These are phyloP conservation scores for Phaeosphaeria sp. DNA, from an alignment of 2,329 filamentous ascomycete species.

Conservation along the genomic window DNA sequence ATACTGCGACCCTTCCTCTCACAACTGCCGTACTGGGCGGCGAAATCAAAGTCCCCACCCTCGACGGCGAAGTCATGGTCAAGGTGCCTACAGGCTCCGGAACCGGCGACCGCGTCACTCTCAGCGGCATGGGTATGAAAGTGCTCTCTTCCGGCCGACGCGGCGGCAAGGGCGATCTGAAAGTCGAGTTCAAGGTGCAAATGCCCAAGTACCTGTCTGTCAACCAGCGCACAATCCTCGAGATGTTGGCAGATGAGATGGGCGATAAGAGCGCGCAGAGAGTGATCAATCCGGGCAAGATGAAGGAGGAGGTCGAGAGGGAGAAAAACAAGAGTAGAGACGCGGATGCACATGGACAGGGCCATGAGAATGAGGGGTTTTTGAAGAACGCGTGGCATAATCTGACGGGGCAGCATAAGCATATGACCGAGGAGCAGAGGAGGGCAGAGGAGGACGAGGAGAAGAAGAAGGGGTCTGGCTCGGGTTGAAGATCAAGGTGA, in stretches of 20 bases:
- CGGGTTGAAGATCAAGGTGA: conserved; percentile 22
- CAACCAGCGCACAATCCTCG: conserved; percentile 90
- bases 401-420: conserved; percentile 73
- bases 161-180: conserved; percentile 77
- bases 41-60: conserved; percentile 85
- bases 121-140: conserved; percentile 93
- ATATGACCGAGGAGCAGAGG: conserved; percentile 25
- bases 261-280: conserved; percentile 89
- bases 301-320: conserved; percentile 38
- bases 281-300: conserved; percentile 79
- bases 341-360: conserved; percentile 41
- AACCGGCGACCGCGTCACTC: conserved; percentile 88
- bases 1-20: conserved; percentile 88
- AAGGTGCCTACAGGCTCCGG: conserved; percentile 90
- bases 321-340: conserved; percentile 19
- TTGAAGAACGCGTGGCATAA: conserved; percentile 93
- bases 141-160: conserved; percentile 66
- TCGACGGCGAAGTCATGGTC: conserved; percentile 89
- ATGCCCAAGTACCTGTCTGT: conserved; percentile 94
- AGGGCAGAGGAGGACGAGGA: conserved; percentile 43
- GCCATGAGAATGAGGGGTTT: conserved; percentile 88
- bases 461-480: conserved; percentile 45
- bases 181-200: conserved; percentile 90
- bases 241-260: conserved; percentile 97
- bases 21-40: conserved; percentile 93